Conservation (phyloP, 2,329 filamentous ascomycete species). For the Acrodontium crateriforme region DNA sequence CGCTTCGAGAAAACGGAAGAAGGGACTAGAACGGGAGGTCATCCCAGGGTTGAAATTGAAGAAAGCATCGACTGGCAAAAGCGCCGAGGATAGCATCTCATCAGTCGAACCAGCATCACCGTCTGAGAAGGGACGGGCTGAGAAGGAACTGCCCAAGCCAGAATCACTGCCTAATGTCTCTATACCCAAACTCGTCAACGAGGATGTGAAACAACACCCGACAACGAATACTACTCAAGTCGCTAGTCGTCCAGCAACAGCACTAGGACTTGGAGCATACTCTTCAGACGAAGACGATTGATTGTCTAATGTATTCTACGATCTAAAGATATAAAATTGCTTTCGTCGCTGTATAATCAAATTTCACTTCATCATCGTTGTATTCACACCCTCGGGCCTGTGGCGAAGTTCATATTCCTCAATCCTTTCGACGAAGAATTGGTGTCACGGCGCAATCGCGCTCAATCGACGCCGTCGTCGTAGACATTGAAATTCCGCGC, state of each 20-base stretch:
- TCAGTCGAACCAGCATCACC: background rate
- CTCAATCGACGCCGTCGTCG: no score
- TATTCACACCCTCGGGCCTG: no score
- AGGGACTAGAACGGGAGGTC: slow-evolving; percentile 20
- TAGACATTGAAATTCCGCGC: no score
- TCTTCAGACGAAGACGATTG: slow-evolving; percentile 32
- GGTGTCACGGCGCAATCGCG: no score
- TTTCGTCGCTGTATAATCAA: no score
- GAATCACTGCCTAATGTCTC: background rate
- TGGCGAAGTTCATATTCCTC: no score
- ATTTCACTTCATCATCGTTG: no score
- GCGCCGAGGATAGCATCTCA: background rate
- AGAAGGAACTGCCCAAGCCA: background rate
- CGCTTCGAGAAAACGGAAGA: slow-evolving; percentile 23
- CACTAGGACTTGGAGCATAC: slow-evolving; percentile 27
- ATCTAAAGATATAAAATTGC: no score
- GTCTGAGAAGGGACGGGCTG: background rate
- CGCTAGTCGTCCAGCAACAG: background rate
- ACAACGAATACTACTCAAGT: background rate
- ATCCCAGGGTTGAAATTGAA: slow-evolving; percentile 32
- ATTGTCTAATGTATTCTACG: no score
- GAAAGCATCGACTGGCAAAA: slow-evolving; percentile 20
- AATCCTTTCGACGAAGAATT: no score
- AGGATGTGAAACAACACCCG: background rate
- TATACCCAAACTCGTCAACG: background rate